Percentiles rank a stretch among this genome's conserved stretches.
Evolutionary conservation across 495 filamentous ascomycete genomes (phyloP).

Genomic region (Penicillium nucicola): DNA sequence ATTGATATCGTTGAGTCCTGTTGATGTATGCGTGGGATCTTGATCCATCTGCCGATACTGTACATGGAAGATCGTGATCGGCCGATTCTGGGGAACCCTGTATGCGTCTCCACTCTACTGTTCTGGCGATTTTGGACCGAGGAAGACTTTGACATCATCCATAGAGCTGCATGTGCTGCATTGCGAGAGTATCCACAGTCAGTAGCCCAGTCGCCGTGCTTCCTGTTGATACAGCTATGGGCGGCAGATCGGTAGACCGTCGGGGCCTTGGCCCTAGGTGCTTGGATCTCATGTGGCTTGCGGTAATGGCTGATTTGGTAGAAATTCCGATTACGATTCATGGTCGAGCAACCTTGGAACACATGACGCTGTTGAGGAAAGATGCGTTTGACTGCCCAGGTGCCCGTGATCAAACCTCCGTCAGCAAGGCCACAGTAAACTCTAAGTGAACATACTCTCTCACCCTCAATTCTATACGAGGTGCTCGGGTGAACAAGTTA

Average conservation of each 20-base stretch:
- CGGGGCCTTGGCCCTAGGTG: background rate
- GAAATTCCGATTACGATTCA: too few species aligned
- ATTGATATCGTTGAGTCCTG: too few species aligned
- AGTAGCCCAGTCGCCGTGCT: background rate
- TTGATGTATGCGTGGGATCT: background rate
- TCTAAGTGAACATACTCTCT: too few species aligned
- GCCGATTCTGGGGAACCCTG: background rate
- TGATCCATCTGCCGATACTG: background rate
- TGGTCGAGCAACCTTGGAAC: too few species aligned
- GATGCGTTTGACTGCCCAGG: too few species aligned
- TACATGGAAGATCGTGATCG: conserved; percentile 3
- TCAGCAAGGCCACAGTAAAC: too few species aligned
- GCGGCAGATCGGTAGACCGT: background rate
- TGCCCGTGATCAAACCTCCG: too few species aligned
- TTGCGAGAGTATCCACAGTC: background rate
- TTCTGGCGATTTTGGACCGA: background rate
- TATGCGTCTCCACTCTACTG: background rate
- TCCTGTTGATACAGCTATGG: too few species aligned
- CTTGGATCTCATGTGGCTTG: too few species aligned
- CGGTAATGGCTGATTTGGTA: too few species aligned
- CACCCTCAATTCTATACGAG: background rate
- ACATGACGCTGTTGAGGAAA: too few species aligned
- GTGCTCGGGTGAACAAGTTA: too few species aligned
- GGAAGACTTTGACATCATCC: background rate
- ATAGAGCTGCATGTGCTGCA: background rate